Percentiles rank a stretch among this genome's conserved stretches.
Conservation (phyloP, 768 basidiomycete species). For the Suillus bovinus region DNA sequence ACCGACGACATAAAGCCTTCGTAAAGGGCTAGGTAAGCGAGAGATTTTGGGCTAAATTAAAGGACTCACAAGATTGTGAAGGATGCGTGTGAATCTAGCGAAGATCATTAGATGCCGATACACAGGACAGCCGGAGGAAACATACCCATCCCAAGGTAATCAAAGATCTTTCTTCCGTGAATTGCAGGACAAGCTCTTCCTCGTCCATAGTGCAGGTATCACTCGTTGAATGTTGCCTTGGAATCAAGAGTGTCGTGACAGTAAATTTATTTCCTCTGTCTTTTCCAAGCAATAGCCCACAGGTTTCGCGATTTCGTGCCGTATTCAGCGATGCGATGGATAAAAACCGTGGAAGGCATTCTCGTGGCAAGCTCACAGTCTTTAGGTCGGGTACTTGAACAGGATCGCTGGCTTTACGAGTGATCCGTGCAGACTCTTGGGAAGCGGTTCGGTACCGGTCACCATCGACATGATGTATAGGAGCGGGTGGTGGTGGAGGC, state of each 20-base stretch:
- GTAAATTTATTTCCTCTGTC: conserved; percentile 56
- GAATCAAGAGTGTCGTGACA: conserved; percentile 83
- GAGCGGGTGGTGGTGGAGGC: conserved; percentile 26
- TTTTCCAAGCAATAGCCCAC: conserved; percentile 81
- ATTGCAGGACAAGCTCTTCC: conserved; percentile 83
- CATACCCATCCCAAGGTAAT: conserved; percentile 92
- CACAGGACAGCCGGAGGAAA: conserved; percentile 5
- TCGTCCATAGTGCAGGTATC: conserved; percentile 94
- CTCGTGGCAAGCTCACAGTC: conserved; percentile 66
- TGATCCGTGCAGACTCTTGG: conserved; percentile 36
- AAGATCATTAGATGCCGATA: conserved; percentile 4
- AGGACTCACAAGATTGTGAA: conserved; percentile 75
- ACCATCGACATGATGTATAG: conserved; percentile 23
- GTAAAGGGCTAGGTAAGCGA: conserved; percentile 9
- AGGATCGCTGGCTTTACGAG: conserved; percentile 27
- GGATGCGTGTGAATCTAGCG: conserved; percentile 89
- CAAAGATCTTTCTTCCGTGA: conserved; percentile 78
- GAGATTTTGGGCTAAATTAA: neutral
- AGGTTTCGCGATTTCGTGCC: conserved; percentile 77
- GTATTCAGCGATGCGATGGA: conserved; percentile 81
- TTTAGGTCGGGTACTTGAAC: conserved; percentile 51
- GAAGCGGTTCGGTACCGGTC: conserved; percentile 35
- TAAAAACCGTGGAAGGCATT: conserved; percentile 74
- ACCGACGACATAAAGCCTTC: conserved; percentile 92
- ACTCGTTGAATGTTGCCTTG: conserved; percentile 84